Percentiles rank a stretch among this genome's conserved stretches.
These are phyloP conservation scores for Coprinopsis sp. DNA, from an alignment of 768 basidiomycete species.

Conservation along the genomic window DNA sequence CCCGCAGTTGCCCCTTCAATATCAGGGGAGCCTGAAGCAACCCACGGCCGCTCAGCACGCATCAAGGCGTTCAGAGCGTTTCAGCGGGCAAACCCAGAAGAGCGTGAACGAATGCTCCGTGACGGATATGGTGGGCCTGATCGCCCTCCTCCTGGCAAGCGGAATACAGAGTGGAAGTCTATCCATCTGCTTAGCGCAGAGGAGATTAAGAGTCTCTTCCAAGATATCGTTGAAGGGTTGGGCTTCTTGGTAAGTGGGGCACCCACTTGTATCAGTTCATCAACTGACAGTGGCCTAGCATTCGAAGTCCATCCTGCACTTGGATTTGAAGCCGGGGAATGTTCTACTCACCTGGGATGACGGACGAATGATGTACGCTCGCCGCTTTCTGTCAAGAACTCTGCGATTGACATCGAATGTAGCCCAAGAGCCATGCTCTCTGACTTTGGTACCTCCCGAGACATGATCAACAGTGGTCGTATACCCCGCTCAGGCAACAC, in stretches of 20 bases:
- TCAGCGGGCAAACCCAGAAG: slow-evolving; percentile 59
- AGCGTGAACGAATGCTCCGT: slow-evolving; percentile 54
- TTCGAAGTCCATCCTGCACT: slow-evolving; percentile 79
- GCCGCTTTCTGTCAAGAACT: background rate
- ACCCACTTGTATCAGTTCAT: slow-evolving; percentile 1
- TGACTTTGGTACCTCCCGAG: slow-evolving; percentile 92
- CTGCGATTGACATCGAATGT: background rate
- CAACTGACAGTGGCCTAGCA: slow-evolving; percentile 45
- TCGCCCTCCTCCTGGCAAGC: slow-evolving; percentile 15
- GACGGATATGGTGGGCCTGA: slow-evolving; percentile 25
- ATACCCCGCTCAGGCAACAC: slow-evolving; percentile 81
- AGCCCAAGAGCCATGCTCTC: slow-evolving; percentile 94
- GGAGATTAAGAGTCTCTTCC: slow-evolving; percentile 76
- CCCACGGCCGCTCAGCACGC: slow-evolving; percentile 60
- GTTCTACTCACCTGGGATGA: slow-evolving; percentile 92
- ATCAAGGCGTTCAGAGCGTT: slow-evolving; percentile 73
- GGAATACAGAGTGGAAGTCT: slow-evolving; percentile 48
- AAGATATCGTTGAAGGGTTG: slow-evolving; percentile 82
- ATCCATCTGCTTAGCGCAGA: slow-evolving; percentile 83
- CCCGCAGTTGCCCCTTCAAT: slow-evolving; percentile 17
- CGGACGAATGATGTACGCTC: slow-evolving; percentile 66
- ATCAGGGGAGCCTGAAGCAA: slow-evolving; percentile 1
- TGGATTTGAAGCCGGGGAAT: slow-evolving; percentile 93
- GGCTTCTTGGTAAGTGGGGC: slow-evolving; percentile 65
- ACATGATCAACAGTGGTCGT: slow-evolving; percentile 70